Evolutionary conservation across 495 filamentous ascomycete species (phyloP), one percentile per base, ranked within the genome.

Genomic region (Cladorrhinum samala): DNA sequence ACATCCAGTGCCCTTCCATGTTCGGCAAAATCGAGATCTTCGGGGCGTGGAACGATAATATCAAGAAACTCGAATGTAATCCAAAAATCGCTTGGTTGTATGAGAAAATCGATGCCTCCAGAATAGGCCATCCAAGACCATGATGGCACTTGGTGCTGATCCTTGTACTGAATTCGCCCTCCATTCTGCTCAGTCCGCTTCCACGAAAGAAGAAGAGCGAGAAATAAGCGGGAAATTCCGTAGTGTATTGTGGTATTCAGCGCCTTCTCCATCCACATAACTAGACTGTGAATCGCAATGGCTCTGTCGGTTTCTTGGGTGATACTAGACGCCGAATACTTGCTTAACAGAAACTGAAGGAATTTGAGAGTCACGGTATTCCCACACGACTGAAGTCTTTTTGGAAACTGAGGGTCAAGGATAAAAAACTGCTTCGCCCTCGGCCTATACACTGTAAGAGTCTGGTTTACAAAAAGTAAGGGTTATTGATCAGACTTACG

Each of bases 101-200:
- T 1, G 46, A 55, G 18, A 48, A 55, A 55, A 38, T 37, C 40
- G 36, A 55, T 49, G 33, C 46, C 46, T 50, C 53, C 46, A 27
- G 45, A n/a, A 42, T 55, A 55, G 42, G 53, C 53, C 53, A 55
- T 55, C 53, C 53, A 55, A 27, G 53, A 55, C 53, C 53, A 55
- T 36, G 53, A 55, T 50, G 53, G 53, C 38, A 55, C 53, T 42
- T 46, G 53, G 5, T 33, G 5, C 27, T 33, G 5, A 37, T 43
- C n/a, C 5, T 20, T 21, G 38, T 55, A 55, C 20, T 20, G n/a
- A 50, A 55, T 55, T 18, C 18, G 45, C n/a, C 33, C 6, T 17
- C 13, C 49, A 36, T 49, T 21, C 21, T 45, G 45, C 6, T 50
- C 1, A 17, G 50, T 16, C 14, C 46, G 45, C 46, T 45, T 50